Evolutionary conservation across 148 eudicot genomes (phyloP).

Genomic region (Rhododendron simsii): DNA sequence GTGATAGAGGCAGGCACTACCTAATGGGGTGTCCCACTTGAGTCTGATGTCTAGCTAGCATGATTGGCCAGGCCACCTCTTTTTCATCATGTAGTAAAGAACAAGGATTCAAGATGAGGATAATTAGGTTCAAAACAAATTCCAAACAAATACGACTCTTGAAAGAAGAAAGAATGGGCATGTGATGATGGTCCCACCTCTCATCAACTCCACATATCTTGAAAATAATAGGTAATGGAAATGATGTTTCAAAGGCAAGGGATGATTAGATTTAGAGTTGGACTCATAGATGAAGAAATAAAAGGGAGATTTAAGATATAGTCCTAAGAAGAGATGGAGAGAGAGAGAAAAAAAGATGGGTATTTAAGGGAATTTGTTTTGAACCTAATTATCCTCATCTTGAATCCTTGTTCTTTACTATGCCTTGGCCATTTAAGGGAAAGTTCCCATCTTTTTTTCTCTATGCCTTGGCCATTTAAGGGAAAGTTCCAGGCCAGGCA

Average conservation of each 20-base stretch:
- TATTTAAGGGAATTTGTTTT: too few species aligned
- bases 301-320: neutral
- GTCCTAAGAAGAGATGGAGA: neutral
- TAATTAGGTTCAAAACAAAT: neutral
- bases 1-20: neutral
- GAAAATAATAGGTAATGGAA: neutral
- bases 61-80: neutral
- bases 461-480: too few species aligned
- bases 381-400: too few species aligned
- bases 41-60: neutral
- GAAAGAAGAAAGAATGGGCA: neutral
- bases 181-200: neutral
- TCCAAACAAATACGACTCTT: neutral
- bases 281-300: neutral
- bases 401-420: too few species aligned
- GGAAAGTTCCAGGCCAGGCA: too few species aligned
- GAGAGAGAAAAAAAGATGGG: neutral
- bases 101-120: neutral
- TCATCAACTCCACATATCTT: neutral
- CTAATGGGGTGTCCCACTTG: constrained; percentile 12
- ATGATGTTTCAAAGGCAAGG: neutral
- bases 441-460: too few species aligned
- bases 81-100: neutral
- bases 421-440: too few species aligned
- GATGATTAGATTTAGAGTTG: neutral